Evolutionary conservation across 177 flowering plant species (phyloP).

Genomic region (Tripterygium wilfordii): DNA sequence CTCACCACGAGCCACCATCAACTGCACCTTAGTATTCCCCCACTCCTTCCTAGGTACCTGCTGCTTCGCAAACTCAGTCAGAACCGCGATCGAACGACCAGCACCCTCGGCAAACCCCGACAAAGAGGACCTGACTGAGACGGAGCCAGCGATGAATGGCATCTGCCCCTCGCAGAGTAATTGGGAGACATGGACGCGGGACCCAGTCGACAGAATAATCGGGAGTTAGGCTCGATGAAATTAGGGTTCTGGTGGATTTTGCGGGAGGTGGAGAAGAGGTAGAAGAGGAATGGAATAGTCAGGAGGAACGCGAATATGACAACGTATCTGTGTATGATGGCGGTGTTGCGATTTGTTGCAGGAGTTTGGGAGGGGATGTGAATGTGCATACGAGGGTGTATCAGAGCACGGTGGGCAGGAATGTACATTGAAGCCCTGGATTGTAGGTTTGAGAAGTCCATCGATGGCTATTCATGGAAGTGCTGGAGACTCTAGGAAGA

Average conservation of each 20-base stretch:
- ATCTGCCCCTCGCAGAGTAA: constrained; percentile 30
- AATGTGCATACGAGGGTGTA: constrained; percentile 11
- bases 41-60: constrained; percentile 32
- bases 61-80: constrained; percentile 32
- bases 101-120: too few relatives aligned
- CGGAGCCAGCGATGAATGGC: constrained; percentile 26
- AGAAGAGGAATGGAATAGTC: constrained; percentile 25
- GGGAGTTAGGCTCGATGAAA: constrained; percentile 20
- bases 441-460: constrained; percentile 3
- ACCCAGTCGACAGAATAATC: constrained; percentile 21
- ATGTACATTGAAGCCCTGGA: constrained; percentile 6
- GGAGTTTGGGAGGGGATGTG: background rate
- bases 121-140: constrained; percentile 14
- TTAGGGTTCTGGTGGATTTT: constrained; percentile 35
- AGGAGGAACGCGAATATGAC: constrained; percentile 4
- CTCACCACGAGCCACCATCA: constrained; percentile 24
- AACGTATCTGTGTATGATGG: constrained; percentile 1
- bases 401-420: constrained; percentile 8
- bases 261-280: constrained; percentile 31
- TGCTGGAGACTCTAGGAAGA: too few relatives aligned
- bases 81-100: constrained; percentile 21
- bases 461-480: too few relatives aligned
- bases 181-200: constrained; percentile 35
- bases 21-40: constrained; percentile 30
- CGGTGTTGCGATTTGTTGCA: too few relatives aligned